These are phyloP conservation scores for Beauveria sp. DNA, from an alignment of 2,329 filamentous ascomycete species.

Conservation along the genomic window DNA sequence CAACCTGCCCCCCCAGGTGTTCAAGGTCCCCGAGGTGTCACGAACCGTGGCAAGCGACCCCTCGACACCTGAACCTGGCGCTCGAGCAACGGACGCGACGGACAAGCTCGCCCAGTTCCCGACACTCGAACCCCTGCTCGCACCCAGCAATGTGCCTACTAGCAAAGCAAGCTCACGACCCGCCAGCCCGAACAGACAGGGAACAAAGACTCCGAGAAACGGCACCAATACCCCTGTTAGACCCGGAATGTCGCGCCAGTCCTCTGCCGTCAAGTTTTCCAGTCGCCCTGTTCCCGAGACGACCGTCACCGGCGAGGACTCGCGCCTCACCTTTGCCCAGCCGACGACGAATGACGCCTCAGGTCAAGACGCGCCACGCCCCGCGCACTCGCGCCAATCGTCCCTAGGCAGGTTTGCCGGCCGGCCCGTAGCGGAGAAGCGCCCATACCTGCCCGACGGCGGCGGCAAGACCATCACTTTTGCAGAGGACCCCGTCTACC, in stretches of 20 bases:
- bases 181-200: slow-evolving; percentile 18
- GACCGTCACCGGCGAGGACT: slow-evolving; percentile 52
- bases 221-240: slow-evolving; percentile 22
- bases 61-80: background rate
- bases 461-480: slow-evolving; percentile 57
- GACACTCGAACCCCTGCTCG: background rate
- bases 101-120: background rate
- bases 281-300: slow-evolving; percentile 67
- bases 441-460: slow-evolving; percentile 36
- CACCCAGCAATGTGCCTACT: background rate
- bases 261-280: slow-evolving; percentile 55
- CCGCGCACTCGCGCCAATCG: slow-evolving; percentile 31
- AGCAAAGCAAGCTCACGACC: slow-evolving; percentile 15
- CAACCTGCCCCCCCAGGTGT: background rate
- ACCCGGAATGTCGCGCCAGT: slow-evolving; percentile 44
- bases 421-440: slow-evolving; percentile 54
- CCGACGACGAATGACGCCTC: slow-evolving; percentile 17
- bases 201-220: background rate
- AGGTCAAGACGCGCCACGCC: slow-evolving; percentile 18
- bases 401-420: slow-evolving; percentile 54
- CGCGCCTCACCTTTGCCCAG: slow-evolving; percentile 61
- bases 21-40: slow-evolving; percentile 11
- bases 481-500: slow-evolving; percentile 30
- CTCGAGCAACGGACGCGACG: background rate
- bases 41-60: background rate